Conservation (phyloP, 139 green algal species). For the Chlorella sorokiniana region DNA sequence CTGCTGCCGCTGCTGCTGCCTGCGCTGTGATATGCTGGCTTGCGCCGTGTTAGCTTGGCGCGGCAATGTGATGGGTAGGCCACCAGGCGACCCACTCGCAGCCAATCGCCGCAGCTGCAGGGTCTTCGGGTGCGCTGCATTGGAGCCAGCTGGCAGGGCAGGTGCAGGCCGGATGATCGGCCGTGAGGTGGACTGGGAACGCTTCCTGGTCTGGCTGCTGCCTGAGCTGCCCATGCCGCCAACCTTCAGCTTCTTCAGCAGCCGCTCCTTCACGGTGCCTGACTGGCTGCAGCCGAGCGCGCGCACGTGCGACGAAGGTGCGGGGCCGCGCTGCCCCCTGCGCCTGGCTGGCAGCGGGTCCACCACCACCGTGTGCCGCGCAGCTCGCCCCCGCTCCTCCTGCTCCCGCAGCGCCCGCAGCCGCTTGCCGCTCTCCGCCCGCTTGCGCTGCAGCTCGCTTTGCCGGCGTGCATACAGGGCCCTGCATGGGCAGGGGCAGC, state of each 20-base stretch:
- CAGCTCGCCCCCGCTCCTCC: constrained; percentile 14
- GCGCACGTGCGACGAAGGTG: neutral
- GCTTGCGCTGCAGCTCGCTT: neutral
- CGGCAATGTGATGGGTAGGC: neutral
- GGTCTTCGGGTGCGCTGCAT: neutral
- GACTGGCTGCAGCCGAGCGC: neutral
- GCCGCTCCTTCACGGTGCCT: neutral
- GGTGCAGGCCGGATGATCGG: too few relatives aligned
- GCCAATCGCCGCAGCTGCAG: neutral
- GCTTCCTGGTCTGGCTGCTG: neutral
- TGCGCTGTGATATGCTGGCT: neutral
- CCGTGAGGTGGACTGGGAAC: too few relatives aligned
- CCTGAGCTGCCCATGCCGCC: neutral
- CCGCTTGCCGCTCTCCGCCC: constrained; percentile 20
- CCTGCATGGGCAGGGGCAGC: neutral
- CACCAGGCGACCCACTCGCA: too few relatives aligned
- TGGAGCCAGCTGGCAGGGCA: neutral
- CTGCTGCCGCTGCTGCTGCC: neutral
- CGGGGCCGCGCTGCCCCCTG: neutral
- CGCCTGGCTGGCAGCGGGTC: neutral
- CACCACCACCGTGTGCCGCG: neutral
- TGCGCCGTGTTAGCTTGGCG: neutral
- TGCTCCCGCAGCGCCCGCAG: constrained; percentile 26
- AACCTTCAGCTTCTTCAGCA: constrained; percentile 20
- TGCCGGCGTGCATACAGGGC: constrained; percentile 7